Evolutionary conservation across 2,329 filamentous ascomycete genomes (phyloP).

Genomic region (Diaporthe caulivora): DNA sequence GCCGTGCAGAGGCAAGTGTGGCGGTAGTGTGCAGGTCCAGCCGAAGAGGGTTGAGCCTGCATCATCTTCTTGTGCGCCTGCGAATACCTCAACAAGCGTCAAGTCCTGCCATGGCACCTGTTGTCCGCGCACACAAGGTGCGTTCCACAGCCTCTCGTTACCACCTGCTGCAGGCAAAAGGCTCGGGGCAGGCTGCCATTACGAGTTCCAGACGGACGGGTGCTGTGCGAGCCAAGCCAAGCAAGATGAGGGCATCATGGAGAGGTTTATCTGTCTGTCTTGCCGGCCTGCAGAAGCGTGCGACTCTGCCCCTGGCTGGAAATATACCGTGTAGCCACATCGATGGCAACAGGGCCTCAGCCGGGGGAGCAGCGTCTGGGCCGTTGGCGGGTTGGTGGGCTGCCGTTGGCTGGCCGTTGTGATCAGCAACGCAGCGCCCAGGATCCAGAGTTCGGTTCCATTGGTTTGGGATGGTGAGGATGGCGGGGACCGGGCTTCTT

Average conservation of each 20-base stretch:
- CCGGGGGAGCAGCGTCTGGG: not conserved
- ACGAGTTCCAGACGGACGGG: not conserved
- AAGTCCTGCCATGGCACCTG: not conserved
- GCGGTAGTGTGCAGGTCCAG: constrained; percentile 8
- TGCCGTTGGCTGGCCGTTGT: constrained; percentile 19
- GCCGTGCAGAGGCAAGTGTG: not conserved
- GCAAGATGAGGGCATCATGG: not conserved
- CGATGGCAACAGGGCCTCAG: not conserved
- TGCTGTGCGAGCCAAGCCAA: not conserved
- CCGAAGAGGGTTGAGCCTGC: constrained; percentile 18
- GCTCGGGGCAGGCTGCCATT: constrained; percentile 9
- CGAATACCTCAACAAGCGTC: not conserved
- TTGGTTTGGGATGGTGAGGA: constrained; percentile 19
- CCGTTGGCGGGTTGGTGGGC: not conserved
- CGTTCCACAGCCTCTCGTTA: constrained; percentile 1
- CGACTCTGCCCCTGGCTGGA: constrained; percentile 5
- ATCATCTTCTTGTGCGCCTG: constrained; percentile 15
- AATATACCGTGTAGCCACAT: not conserved
- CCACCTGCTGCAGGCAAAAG: constrained; percentile 4
- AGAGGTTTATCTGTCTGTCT: not conserved
- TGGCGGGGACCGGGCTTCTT: constrained; percentile 29
- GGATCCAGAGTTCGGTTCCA: constrained; percentile 11
- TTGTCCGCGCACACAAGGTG: constrained; percentile 2
- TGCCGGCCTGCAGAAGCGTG: not conserved
- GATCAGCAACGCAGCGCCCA: constrained; percentile 8